Evolutionary conservation across 2,329 filamentous ascomycete species (phyloP).

Genomic region (Nemania serpens): DNA sequence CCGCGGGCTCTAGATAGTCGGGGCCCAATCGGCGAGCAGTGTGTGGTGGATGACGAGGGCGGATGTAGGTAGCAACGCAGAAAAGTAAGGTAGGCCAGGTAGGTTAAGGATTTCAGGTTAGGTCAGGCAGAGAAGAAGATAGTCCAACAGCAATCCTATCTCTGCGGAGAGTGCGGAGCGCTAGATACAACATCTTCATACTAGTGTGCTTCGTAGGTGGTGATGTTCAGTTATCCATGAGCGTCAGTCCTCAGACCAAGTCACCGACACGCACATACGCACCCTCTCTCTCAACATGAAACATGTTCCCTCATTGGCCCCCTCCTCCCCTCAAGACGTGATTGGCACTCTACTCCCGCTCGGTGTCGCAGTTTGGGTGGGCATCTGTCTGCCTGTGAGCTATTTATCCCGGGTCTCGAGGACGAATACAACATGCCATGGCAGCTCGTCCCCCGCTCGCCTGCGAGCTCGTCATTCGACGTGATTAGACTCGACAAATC

Average conservation of each 20-base stretch:
- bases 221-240: too few relatives aligned
- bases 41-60: too few relatives aligned
- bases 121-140: too few relatives aligned
- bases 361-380: slow-evolving; percentile 17
- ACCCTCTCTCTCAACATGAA: slow-evolving; percentile 1
- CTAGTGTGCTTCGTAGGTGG: too few relatives aligned
- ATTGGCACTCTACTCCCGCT: slow-evolving; percentile 18
- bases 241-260: too few relatives aligned
- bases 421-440: background rate
- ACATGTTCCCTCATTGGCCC: background rate
- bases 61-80: too few relatives aligned
- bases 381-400: slow-evolving; percentile 6
- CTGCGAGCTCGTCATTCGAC: background rate
- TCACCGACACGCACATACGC: background rate
- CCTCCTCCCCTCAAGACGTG: background rate
- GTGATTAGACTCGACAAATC: background rate
- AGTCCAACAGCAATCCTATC: too few relatives aligned
- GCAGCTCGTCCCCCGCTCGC: slow-evolving; percentile 4
- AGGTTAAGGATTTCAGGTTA: too few relatives aligned
- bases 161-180: background rate
- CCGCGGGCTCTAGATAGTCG: too few relatives aligned
- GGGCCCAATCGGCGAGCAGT: too few relatives aligned
- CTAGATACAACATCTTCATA: background rate
- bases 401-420: slow-evolving; percentile 17
- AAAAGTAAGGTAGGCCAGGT: too few relatives aligned